phyloP scores from a whole-genome alignment of 768 basidiomycete species.

The Galerina marginata region DNA sequence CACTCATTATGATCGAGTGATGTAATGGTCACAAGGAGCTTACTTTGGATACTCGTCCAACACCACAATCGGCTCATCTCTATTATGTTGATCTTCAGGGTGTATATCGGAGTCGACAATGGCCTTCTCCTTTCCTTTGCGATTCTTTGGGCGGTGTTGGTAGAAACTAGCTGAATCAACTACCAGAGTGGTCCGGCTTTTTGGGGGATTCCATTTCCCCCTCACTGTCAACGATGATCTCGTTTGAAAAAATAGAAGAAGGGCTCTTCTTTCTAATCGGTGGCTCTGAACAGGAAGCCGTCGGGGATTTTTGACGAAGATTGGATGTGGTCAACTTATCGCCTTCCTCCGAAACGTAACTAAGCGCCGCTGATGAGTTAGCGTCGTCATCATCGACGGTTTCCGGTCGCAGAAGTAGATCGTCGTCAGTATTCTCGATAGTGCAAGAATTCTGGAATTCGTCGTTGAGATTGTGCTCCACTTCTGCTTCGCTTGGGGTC shows the following conservation, averaged over 20 bases:
- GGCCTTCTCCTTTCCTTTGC: conserved; percentile 27
- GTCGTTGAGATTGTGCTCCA: conserved; percentile 35
- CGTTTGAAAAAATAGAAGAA: neutral
- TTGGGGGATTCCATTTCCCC: conserved; percentile 7
- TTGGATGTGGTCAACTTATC: neutral
- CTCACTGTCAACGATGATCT: conserved; percentile 8
- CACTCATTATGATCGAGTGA: neutral
- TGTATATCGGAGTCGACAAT: neutral
- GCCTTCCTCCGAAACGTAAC: conserved; percentile 16
- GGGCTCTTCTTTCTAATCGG: neutral
- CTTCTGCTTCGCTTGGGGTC: conserved; percentile 35
- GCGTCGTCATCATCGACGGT: conserved; percentile 3
- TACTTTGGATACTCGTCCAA: conserved; percentile 14
- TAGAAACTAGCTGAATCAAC: conserved; percentile 16
- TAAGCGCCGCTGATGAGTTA: conserved; percentile 2
- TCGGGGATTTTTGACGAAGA: neutral
- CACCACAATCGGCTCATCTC: conserved; percentile 2
- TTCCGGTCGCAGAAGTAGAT: neutral
- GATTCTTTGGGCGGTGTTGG: conserved; percentile 5
- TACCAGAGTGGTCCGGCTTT: neutral
- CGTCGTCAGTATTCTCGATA: conserved; percentile 16
- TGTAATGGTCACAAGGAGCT: neutral
- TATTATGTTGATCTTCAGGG: conserved; percentile 3
- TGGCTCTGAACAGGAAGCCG: neutral
- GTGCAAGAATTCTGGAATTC: conserved; percentile 33